Evolutionary conservation across 306 rosid genomes (phyloP), one percentile per base, ranked within the genome.

Genomic region (Gastrolobium bilobum): DNA sequence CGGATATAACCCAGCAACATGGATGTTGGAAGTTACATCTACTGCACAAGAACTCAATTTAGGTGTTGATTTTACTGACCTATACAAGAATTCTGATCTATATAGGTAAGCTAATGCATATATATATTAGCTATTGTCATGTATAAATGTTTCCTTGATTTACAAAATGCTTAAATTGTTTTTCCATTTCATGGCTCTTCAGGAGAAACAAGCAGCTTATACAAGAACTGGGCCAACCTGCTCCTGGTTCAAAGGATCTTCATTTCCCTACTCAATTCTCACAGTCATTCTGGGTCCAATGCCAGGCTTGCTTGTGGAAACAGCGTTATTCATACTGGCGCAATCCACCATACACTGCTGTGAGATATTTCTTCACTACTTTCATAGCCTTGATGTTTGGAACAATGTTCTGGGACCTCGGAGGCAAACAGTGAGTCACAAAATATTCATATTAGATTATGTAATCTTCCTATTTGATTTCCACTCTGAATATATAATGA

Each of bases 1-100:
- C 6, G 97, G 94, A 56, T 91, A 91, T 81, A 94, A 94, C 74
- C 97, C 96, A 1, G 97, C 98, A 54, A 94, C 98, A 9, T 90
- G 98, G 98, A 94, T 94, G 98, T 62, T 94, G 79, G 97, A 94
- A 63, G 84, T 91, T 73, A 87, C 97, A 7, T 62, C 91, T 5
- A 53, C 85, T 44, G 89, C 90, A 56, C 91, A 87, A 79, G 97
- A 94, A 80, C 33, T 54, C 51, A 51, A 42, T 74, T 80, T 89
- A 58, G 91, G 89, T 31, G 86, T 90, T 64, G 88, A 91, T 82
- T 91, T 94, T 66, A 67, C 91, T 5, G 89, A 87, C 0, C 3
- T 77, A 1, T 94, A 89, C 80, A 89, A 53, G 68, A 87, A 84
- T 42, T 93, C 97, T 58, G 91, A 88, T 15, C 75, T 91, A 14